Evolutionary conservation across 371 early-diverging fungal species (phyloP), one percentile per base, ranked within the genome.

Genomic region (Phascolomyces articulosus): DNA sequence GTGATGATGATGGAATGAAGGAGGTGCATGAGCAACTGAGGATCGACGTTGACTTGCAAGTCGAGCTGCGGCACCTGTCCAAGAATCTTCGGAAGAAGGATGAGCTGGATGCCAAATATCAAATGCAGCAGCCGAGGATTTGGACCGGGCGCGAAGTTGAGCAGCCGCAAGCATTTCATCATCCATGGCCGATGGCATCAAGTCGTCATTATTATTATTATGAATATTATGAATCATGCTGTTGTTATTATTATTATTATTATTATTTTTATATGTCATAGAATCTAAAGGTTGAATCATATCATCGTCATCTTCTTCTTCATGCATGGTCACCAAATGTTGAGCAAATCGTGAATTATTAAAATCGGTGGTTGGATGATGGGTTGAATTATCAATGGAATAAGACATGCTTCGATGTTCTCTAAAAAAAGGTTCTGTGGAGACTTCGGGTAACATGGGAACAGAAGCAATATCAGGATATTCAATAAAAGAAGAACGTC

Each of bases 351-450:
- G 20, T 20, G 60, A 29, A 28, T 47, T 38, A 13, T 59, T 4
- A 31, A 16, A 3, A 29, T 9, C 20, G 55, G 13, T 55, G 20
- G 15, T 55, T 7, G 55, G n/a, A 58, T 53, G 61, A 47, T 41
- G 47, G 40, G 66, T 67, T 24, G 64, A 47, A 31, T 62, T 58
- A 21, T 70, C 74, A 21, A 73, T 67, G 15, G 81, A 76, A 49
- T 67, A 80, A 2, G 78, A 80, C 72, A 77, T 70, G 28, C 78
- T 78, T 26, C 82, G 56, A 24, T 81, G 71, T 48, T 77, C 71
- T 20, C 78, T 63, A 41, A 64, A 76, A 27, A 68, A 61, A 7
- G 78, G 76, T 56, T 73, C 73, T 21, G 65, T 65, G 0, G 77
- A 77, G 20, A 74, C 72, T 51, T 74, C 77, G 11, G 79, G 74